phyloP scores from a whole-genome alignment of 192 early-diverging fungal species.

The Umbelopsis sp. region DNA sequence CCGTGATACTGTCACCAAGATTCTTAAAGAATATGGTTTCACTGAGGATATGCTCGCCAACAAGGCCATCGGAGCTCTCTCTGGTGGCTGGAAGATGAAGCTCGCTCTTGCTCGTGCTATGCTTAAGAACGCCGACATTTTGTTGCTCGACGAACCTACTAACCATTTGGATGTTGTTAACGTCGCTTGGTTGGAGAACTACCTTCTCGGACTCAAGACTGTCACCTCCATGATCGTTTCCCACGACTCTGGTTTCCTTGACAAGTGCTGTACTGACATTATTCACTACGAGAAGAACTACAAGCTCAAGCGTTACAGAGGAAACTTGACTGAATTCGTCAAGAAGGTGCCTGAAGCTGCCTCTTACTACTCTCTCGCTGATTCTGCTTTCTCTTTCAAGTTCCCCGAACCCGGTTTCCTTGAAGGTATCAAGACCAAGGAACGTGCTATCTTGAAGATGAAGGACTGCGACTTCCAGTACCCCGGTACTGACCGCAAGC shows the following conservation, averaged over 20 bases:
- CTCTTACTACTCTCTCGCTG: conserved; percentile 76
- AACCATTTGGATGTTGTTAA: conserved; percentile 81
- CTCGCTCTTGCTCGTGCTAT: conserved; percentile 85
- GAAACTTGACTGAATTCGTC: conserved; percentile 82
- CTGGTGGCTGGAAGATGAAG: conserved; percentile 93
- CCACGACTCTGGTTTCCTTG: conserved; percentile 86
- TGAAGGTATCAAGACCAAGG: conserved; percentile 73
- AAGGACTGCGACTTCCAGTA: conserved; percentile 70
- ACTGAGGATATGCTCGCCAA: conserved; percentile 60
- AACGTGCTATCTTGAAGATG: conserved; percentile 81
- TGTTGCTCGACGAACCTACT: conserved; percentile 85
- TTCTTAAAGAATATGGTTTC: conserved; percentile 71
- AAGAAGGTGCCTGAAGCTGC: conserved; percentile 74
- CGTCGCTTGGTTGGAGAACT: conserved; percentile 67
- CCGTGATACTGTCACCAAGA: conserved; percentile 43
- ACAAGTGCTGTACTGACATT: conserved; percentile 78
- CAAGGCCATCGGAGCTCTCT: conserved; percentile 75
- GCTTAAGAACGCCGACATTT: conserved; percentile 83
- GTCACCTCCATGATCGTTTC: conserved; percentile 87
- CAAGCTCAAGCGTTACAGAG: conserved; percentile 79
- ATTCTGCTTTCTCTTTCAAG: conserved; percentile 60
- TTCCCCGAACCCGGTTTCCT: conserved; percentile 80
- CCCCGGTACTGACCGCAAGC: conserved; percentile 64
- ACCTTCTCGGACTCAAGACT: conserved; percentile 67
- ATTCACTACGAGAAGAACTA: conserved; percentile 81